Base-by-base conservation (phyloP, 2,329 filamentous ascomycete genomes). In the Dactylellina haptotyla region DNA sequence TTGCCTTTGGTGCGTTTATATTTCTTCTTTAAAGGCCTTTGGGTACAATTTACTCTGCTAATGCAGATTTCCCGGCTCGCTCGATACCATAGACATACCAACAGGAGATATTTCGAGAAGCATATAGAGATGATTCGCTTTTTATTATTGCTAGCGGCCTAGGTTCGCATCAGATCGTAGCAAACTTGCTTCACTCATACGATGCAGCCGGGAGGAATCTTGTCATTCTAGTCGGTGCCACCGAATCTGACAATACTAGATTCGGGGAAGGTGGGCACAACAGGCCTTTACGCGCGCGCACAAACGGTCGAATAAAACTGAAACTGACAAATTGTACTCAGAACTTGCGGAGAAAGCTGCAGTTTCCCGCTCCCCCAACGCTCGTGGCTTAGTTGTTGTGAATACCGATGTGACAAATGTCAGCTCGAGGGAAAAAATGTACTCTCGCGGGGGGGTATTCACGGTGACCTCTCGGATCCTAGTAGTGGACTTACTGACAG, bases 141-240 rank as follows among this genome's bases (percentile, higher is more conserved):
- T 90, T 98, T 78, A 86, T 99, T 62, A 87, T 98, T 63, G 95
- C 94, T 43, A 91, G 92, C 59, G 95, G 95, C 77, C 89, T 99
- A 51, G 95, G 95, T 77, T 88, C 98, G 48, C 87, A 97, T 80
- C 92, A 93, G 77, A 87, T 99, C 66, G 87, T 97, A 79, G 96
- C 92, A n/a, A 99, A 98, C 80, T 87, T 99, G 39, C 87, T 99
- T 26, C 95, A 99, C 82, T 93, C 93, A 18, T 97, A 97, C 82
- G 95, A 99, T 85, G 93, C 93, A 0, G 92, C 92, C 2, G 95
- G 95, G 12, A 96, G 95, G 82, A 98, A 96, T 79, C 84, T 99
- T 62, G 89, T 99, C 53, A 84, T 99, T 46, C 83, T 99, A 18
- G 88, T 98, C 43, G 93, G 93, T 8, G 93, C 95, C 34, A 91